A percentile compares a stretch with the other conserved stretches of the same genome.
phyloP scores from a whole-genome alignment of 73 alveolate species.

The Symbiodinium natans region DNA sequence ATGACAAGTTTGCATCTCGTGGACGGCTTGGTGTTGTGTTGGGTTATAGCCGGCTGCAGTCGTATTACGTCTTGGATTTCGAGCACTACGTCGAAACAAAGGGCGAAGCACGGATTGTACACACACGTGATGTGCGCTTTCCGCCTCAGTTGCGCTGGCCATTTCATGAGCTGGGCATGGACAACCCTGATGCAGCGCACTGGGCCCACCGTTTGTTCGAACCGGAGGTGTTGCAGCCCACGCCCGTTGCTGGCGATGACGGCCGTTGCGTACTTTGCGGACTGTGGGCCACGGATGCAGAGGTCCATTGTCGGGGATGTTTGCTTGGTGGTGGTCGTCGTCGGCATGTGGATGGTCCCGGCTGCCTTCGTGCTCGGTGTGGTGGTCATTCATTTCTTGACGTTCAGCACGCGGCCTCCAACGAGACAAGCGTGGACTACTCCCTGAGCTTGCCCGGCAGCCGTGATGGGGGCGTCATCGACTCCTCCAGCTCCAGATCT shows the following conservation, averaged over 20 bases:
- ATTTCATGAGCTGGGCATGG: background rate
- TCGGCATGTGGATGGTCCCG: background rate
- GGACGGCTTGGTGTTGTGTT: background rate
- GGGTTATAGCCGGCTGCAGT: background rate
- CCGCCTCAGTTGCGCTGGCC: background rate
- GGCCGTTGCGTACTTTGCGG: background rate
- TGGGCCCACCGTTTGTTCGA: background rate
- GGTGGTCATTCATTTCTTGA: background rate
- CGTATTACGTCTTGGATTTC: background rate
- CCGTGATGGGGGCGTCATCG: background rate
- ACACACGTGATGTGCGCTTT: background rate
- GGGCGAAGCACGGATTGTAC: background rate
- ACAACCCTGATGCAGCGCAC: background rate
- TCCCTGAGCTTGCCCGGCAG: background rate
- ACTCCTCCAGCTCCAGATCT: background rate
- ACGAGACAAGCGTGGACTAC: background rate
- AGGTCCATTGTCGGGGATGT: background rate
- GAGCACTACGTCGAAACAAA: background rate
- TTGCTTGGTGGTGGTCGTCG: background rate
- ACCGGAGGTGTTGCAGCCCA: background rate
- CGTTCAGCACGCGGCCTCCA: background rate
- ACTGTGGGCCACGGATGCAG: background rate
- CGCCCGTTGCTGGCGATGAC: background rate
- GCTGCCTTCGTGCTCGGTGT: background rate
- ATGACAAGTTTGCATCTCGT: background rate